Percentiles rank a stretch among this genome's conserved stretches.
These are phyloP conservation scores for Cutaneotrichosporon cyanovorans DNA, from an alignment of 1,284 basidiomycete genomes.

Conservation along the genomic window DNA sequence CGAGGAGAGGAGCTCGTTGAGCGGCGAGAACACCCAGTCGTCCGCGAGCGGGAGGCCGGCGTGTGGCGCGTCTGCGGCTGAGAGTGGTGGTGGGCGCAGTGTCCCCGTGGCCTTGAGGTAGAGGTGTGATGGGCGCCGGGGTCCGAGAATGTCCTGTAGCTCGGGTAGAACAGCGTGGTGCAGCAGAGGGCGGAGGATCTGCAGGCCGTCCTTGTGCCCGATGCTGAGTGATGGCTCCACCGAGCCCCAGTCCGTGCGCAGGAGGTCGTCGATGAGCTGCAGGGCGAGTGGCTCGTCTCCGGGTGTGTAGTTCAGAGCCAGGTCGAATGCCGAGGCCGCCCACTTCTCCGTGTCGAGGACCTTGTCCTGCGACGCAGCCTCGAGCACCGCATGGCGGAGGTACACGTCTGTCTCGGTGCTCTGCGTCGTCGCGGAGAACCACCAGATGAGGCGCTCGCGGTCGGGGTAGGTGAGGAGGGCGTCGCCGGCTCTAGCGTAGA, in stretches of 20 bases:
- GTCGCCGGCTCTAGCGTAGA: not conserved
- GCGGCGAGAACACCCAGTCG: slow-evolving; percentile 66
- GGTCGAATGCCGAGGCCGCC: slow-evolving; percentile 16
- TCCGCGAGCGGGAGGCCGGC: slow-evolving; percentile 57
- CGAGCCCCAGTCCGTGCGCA: slow-evolving; percentile 25
- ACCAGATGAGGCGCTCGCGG: slow-evolving; percentile 10
- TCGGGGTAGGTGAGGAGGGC: slow-evolving; percentile 2
- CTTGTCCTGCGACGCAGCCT: slow-evolving; percentile 33
- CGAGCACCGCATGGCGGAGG: slow-evolving; percentile 57
- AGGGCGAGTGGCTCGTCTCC: slow-evolving; percentile 45
- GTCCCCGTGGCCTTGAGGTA: slow-evolving; percentile 46
- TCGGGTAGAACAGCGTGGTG: slow-evolving; percentile 42
- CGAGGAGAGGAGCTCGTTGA: slow-evolving; percentile 76
- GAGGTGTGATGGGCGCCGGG: slow-evolving; percentile 30
- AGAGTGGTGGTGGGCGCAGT: slow-evolving; percentile 32
- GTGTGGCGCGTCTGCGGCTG: not conserved
- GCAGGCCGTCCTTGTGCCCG: slow-evolving; percentile 32
- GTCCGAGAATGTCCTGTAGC: slow-evolving; percentile 37
- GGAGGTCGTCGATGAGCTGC: slow-evolving; percentile 36
- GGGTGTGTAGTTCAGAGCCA: slow-evolving; percentile 23
- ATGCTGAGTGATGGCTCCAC: slow-evolving; percentile 11
- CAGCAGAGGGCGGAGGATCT: slow-evolving; percentile 45
- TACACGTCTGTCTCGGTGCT: slow-evolving; percentile 4
- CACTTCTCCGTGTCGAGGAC: slow-evolving; percentile 14
- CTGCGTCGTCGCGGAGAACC: slow-evolving; percentile 11